Evolutionary conservation across 2,329 filamentous ascomycete genomes (phyloP).

Genomic region (Whalleya microplaca): DNA sequence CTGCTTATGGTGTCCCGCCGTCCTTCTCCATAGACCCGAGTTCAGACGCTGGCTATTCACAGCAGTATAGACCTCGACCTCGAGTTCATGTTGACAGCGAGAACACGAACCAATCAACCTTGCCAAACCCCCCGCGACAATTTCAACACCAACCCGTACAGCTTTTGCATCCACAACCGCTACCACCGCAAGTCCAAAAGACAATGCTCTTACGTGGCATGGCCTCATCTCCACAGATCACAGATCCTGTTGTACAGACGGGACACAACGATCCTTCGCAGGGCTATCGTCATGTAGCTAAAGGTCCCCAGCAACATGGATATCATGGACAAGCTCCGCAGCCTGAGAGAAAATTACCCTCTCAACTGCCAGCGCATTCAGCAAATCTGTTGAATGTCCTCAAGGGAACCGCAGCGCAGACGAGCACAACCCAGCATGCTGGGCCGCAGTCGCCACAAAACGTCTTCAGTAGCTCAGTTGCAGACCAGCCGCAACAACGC

Average conservation of each 20-base stretch:
- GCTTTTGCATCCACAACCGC: constrained; percentile 52
- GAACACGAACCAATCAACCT: constrained; percentile 16
- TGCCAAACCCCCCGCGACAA: constrained; percentile 33
- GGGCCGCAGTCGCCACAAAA: constrained; percentile 14
- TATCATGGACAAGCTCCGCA: constrained; percentile 18
- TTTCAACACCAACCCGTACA: constrained; percentile 37
- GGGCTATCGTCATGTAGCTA: constrained; percentile 22
- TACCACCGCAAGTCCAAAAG: constrained; percentile 60
- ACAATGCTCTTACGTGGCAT: constrained; percentile 51
- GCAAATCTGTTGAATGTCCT: constrained; percentile 46
- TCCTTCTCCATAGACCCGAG: constrained; percentile 49
- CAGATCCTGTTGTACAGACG: constrained; percentile 28
- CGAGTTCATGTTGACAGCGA: constrained; percentile 31
- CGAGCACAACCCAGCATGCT: constrained; percentile 17
- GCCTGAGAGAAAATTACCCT: constrained; percentile 7
- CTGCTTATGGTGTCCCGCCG: constrained; percentile 51
- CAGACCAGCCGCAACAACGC: constrained; percentile 17
- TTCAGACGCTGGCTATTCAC: constrained; percentile 20
- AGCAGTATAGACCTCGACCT: constrained; percentile 33
- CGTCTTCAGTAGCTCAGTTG: constrained; percentile 3
- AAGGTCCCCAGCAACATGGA: constrained; percentile 21
- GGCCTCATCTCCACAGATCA: constrained; percentile 40
- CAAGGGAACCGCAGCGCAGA: constrained; percentile 39
- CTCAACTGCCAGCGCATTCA: constrained; percentile 33
- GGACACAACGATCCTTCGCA: constrained; percentile 21